phyloP scores from a whole-genome alignment of 129 eudicot genomes.

The Cynara cardunculus region DNA sequence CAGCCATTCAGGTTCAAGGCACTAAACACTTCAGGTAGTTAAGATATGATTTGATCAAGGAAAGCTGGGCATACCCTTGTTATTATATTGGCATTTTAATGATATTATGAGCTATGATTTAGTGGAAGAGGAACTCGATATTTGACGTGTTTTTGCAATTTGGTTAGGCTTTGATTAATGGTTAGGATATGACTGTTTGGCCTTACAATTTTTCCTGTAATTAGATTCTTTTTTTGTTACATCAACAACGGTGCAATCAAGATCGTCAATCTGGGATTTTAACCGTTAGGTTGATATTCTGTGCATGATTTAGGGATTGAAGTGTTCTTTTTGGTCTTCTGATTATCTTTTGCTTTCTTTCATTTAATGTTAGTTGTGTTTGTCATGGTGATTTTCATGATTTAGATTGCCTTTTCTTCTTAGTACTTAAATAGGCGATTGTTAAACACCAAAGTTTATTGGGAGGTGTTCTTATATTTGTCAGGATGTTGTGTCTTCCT shows the following conservation, averaged over 20 bases:
- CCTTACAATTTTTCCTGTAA: background rate
- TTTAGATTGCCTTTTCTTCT: background rate
- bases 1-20: slow-evolving; percentile 5
- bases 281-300: background rate
- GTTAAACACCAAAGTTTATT: background rate
- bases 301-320: background rate
- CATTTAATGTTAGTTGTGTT: background rate
- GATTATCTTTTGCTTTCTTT: background rate
- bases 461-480: background rate
- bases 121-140: background rate
- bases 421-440: background rate
- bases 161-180: background rate
- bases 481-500: background rate
- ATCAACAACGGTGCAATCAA: background rate
- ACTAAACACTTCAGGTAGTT: background rate
- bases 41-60: background rate
- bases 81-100: background rate
- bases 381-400: background rate
- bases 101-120: background rate
- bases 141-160: background rate
- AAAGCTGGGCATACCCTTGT: background rate
- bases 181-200: slow-evolving; percentile 2
- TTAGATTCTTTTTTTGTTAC: background rate
- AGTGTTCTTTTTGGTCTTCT: background rate
- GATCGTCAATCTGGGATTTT: background rate